Conservation (phyloP, 345 rosid genomes). For the Draba incana region DNA sequence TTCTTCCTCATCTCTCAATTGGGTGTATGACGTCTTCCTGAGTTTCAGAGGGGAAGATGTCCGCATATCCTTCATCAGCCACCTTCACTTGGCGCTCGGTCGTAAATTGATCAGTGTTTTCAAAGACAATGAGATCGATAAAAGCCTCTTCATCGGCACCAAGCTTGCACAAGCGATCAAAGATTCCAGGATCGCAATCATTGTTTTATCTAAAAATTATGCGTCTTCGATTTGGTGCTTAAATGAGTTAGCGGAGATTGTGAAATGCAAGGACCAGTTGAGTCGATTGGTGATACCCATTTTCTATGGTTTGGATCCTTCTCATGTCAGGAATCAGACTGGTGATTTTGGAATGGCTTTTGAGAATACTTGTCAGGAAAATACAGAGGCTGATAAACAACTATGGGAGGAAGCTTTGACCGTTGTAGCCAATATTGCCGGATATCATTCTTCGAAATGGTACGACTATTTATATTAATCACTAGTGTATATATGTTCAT, state of each 20-base stretch:
- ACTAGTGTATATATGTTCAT: not conserved
- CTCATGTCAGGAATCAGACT: too few relatives aligned
- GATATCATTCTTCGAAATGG: not conserved
- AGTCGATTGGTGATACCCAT: too few relatives aligned
- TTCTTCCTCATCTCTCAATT: not conserved
- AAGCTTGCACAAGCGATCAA: not conserved
- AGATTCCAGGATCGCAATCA: not conserved
- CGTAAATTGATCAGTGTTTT: not conserved
- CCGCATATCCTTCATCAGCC: not conserved
- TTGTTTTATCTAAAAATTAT: not conserved
- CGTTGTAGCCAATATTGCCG: not conserved
- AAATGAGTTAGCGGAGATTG: not conserved
- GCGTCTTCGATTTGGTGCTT: slow-evolving; percentile 13
- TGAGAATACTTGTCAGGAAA: too few relatives aligned
- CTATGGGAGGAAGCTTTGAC: not conserved
- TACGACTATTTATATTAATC: not conserved
- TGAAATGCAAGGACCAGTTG: not conserved
- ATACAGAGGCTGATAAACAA: not conserved
- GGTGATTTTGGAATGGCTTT: too few relatives aligned
- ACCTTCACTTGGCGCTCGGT: not conserved
- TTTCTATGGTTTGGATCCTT: too few relatives aligned
- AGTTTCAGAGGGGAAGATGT: slow-evolving; percentile 6
- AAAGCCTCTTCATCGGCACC: not conserved
- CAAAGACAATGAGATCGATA: not conserved
- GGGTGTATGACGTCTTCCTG: not conserved